A percentile compares a stretch with the other conserved stretches of the same genome.
phyloP scores from a whole-genome alignment of 495 filamentous ascomycete genomes.

The Aspergillus wentii region DNA sequence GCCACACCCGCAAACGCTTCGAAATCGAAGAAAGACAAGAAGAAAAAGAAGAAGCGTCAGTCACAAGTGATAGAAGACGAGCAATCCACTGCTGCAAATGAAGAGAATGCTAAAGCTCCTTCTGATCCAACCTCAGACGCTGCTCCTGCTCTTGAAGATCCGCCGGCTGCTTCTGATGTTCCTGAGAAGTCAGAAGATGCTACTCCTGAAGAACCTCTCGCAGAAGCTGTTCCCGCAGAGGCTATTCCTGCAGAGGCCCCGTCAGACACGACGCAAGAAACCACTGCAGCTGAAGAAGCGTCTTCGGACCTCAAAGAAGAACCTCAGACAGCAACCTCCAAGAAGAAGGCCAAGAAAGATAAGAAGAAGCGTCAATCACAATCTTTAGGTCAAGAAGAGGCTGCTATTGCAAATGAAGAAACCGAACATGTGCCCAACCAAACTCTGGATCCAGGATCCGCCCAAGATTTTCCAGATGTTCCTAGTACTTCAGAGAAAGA shows the following conservation, averaged over 20 bases:
- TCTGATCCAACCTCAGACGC: slow-evolving; percentile 17
- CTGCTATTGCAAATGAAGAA: too few relatives aligned
- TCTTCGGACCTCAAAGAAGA: slow-evolving; percentile 5
- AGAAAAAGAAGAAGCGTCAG: slow-evolving; percentile 33
- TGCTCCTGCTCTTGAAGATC: slow-evolving; percentile 2
- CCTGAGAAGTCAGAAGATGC: slow-evolving; percentile 5
- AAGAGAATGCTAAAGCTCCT: slow-evolving; percentile 6
- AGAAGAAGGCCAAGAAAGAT: slow-evolving; percentile 44
- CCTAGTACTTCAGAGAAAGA: too few relatives aligned
- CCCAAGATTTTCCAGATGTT: too few relatives aligned
- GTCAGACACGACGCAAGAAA: background rate
- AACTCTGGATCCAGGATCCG: too few relatives aligned
- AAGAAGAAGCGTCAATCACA: too few relatives aligned
- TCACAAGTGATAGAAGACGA: slow-evolving; percentile 15
- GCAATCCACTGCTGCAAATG: slow-evolving; percentile 9
- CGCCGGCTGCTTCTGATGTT: slow-evolving; percentile 1
- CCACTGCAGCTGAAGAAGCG: slow-evolving; percentile 1
- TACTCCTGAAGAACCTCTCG: too few relatives aligned
- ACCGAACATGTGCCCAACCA: too few relatives aligned
- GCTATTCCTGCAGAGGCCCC: too few relatives aligned
- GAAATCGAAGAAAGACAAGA: slow-evolving; percentile 19
- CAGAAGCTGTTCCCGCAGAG: too few relatives aligned
- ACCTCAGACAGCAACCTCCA: slow-evolving; percentile 18
- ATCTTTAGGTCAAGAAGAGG: too few relatives aligned
- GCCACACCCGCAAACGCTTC: background rate